These are phyloP conservation scores for Alternaria novae-zelandiae DNA, from an alignment of 2,329 filamentous ascomycete genomes.

Conservation along the genomic window DNA sequence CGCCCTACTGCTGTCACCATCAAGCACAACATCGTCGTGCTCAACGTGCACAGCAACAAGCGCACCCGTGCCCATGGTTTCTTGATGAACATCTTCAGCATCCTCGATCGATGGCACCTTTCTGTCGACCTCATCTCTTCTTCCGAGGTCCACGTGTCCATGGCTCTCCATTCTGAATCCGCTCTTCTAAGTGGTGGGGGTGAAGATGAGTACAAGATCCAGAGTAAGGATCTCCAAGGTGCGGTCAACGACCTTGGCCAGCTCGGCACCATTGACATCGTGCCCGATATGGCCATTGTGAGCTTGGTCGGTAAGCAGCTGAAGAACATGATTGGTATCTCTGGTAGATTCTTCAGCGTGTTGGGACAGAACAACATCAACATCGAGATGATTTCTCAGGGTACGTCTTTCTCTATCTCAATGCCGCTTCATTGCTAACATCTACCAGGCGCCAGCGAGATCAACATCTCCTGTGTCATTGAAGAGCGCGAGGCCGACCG, in stretches of 20 bases:
- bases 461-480: slow-evolving; percentile 98
- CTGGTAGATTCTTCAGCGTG: slow-evolving; percentile 92
- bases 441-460: slow-evolving; percentile 86
- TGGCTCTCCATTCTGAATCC: slow-evolving; percentile 86
- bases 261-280: slow-evolving; percentile 88
- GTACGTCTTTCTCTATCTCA: slow-evolving; percentile 56
- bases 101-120: slow-evolving; percentile 83
- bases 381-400: slow-evolving; percentile 99
- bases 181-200: slow-evolving; percentile 58
- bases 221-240: slow-evolving; percentile 55
- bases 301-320: slow-evolving; percentile 94
- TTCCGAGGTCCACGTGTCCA: slow-evolving; percentile 94
- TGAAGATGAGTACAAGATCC: slow-evolving; percentile 57
- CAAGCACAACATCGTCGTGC: slow-evolving; percentile 94
- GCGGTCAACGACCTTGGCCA: slow-evolving; percentile 73
- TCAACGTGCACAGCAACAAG: slow-evolving; percentile 98
- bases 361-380: slow-evolving; percentile 94
- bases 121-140: slow-evolving; percentile 97
- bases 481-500: slow-evolving; percentile 88
- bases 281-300: slow-evolving; percentile 92
- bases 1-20: slow-evolving; percentile 79
- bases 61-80: slow-evolving; percentile 95
- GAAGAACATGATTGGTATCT: slow-evolving; percentile 95
- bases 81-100: slow-evolving; percentile 90
- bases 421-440: neutral